Evolutionary conservation across 768 basidiomycete species (phyloP).

Genomic region (Rhizopogon roseolus): DNA sequence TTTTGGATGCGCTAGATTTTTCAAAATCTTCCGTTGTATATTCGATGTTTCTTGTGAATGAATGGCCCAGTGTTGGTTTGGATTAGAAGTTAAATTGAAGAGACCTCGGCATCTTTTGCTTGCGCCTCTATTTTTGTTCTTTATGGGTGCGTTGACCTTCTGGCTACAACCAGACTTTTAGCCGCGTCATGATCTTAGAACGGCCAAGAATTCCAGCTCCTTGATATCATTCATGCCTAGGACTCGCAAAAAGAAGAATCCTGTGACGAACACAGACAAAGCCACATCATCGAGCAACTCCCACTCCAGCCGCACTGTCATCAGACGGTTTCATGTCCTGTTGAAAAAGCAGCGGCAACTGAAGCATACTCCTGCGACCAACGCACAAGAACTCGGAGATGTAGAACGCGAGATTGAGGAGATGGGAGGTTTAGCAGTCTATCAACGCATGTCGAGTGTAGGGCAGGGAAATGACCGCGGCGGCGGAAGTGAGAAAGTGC

Average conservation of each 20-base stretch:
- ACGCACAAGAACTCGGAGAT: slow-evolving; percentile 35
- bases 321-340: slow-evolving; percentile 77
- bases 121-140: too few species aligned
- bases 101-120: too few species aligned
- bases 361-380: slow-evolving; percentile 14
- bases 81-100: background rate
- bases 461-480: slow-evolving; percentile 82
- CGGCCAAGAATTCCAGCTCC: background rate
- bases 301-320: slow-evolving; percentile 62
- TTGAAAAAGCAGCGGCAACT: slow-evolving; percentile 65
- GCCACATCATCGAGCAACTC: slow-evolving; percentile 43
- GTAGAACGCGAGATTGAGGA: slow-evolving; percentile 58
- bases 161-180: too few species aligned
- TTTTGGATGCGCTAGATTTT: background rate
- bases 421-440: slow-evolving; percentile 75
- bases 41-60: background rate
- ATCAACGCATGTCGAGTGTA: slow-evolving; percentile 78
- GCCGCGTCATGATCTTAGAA: background rate
- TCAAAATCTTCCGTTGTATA: too few species aligned
- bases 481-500: slow-evolving; percentile 81
- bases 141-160: too few species aligned
- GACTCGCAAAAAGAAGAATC: slow-evolving; percentile 38
- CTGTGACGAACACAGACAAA: slow-evolving; percentile 31
- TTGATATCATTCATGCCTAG: slow-evolving; percentile 31
- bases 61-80: background rate